Conservation (phyloP, 1,284 basidiomycete genomes). For the Phellopilus nigrolimitatus region DNA sequence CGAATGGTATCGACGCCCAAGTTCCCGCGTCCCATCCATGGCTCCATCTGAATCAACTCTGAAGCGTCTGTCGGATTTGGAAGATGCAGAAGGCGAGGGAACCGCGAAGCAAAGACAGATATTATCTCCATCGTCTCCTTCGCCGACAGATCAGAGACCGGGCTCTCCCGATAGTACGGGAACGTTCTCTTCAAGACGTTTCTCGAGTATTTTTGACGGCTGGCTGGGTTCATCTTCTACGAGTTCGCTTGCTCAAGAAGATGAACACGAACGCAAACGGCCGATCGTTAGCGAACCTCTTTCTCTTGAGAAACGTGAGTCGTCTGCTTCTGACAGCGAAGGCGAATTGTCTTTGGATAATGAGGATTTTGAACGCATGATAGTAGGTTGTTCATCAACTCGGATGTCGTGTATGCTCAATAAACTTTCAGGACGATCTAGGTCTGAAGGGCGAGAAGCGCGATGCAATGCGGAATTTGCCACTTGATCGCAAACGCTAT, state of each 20-base stretch:
- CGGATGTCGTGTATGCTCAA: slow-evolving; percentile 2
- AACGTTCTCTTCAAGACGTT: slow-evolving; percentile 15
- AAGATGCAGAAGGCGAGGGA: slow-evolving; percentile 49
- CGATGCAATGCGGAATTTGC: slow-evolving; percentile 59
- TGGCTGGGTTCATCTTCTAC: slow-evolving; percentile 16
- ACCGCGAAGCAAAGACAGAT: slow-evolving; percentile 52
- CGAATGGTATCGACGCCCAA: slow-evolving; percentile 72
- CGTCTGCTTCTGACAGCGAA: slow-evolving; percentile 6
- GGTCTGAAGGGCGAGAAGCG: slow-evolving; percentile 70
- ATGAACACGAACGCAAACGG: background rate
- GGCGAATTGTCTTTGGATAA: slow-evolving; percentile 37
- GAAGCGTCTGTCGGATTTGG: slow-evolving; percentile 44
- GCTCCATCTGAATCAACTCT: slow-evolving; percentile 50
- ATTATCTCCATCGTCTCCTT: slow-evolving; percentile 23
- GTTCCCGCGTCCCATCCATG: slow-evolving; percentile 43
- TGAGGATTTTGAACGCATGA: slow-evolving; percentile 52
- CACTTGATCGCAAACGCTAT: slow-evolving; percentile 64
- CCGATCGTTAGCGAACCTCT: slow-evolving; percentile 20
- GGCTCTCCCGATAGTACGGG: slow-evolving; percentile 13
- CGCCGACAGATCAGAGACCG: slow-evolving; percentile 22
- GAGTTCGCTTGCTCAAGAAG: slow-evolving; percentile 9
- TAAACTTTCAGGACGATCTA: slow-evolving; percentile 53
- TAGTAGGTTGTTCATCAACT: slow-evolving; percentile 43
- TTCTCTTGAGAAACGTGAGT: background rate
- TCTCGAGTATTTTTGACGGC: slow-evolving; percentile 18